A percentile compares a stretch with the other conserved stretches of the same genome.
Evolutionary conservation across 805 yeast genomes (phyloP).

Genomic region (Suhomyces sp.): DNA sequence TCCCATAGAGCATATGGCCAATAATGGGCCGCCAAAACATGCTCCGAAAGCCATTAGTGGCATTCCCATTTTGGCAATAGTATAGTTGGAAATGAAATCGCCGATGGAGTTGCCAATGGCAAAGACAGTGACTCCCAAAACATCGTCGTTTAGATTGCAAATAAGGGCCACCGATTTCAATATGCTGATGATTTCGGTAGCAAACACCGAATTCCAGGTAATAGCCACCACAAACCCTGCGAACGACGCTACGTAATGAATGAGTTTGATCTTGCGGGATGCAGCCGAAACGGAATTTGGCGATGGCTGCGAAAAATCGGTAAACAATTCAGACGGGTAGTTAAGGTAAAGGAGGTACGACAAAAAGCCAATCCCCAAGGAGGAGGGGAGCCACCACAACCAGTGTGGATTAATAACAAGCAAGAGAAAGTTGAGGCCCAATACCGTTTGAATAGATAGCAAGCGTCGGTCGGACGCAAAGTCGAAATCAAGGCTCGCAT

Average conservation of each 20-base stretch:
- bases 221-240: conserved; percentile 68
- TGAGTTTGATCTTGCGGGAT: conserved; percentile 6
- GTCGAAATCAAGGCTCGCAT: conserved; percentile 10
- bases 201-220: conserved; percentile 65
- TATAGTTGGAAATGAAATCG: conserved; percentile 78
- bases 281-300: neutral
- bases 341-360: conserved; percentile 5
- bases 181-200: conserved; percentile 65
- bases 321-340: conserved; percentile 3
- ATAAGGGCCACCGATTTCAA: conserved; percentile 60
- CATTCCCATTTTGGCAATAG: conserved; percentile 76
- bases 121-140: conserved; percentile 82
- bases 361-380: neutral
- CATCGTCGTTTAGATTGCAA: conserved; percentile 65
- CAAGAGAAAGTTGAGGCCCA: conserved; percentile 26
- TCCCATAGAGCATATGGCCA: conserved; percentile 81
- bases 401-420: conserved; percentile 6
- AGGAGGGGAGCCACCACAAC: conserved; percentile 7
- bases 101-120: conserved; percentile 94
- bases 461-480: conserved; percentile 18
- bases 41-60: conserved; percentile 93
- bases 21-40: conserved; percentile 88
- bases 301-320: neutral
- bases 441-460: conserved; percentile 26
- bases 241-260: conserved; percentile 31